phyloP scores from a whole-genome alignment of 176 grass and related monocot species.

The Oryza longistaminata region DNA sequence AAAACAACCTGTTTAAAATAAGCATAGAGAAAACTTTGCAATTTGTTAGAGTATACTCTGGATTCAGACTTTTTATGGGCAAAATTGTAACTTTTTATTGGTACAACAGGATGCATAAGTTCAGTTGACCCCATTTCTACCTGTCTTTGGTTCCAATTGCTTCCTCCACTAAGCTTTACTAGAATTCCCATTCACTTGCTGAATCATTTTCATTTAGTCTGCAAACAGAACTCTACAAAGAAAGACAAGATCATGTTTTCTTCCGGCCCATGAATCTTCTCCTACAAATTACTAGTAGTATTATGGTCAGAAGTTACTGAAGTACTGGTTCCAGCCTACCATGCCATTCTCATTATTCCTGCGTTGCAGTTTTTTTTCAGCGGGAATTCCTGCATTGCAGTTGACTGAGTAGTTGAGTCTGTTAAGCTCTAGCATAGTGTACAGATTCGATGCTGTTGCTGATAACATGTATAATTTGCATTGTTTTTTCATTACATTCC shows the following conservation, averaged over 20 bases:
- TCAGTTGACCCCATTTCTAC: neutral
- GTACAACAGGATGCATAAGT: neutral
- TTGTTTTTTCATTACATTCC: neutral
- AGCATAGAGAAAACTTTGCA: neutral
- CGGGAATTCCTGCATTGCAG: neutral
- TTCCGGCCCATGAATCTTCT: neutral
- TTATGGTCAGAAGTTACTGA: neutral
- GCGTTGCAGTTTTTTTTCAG: neutral
- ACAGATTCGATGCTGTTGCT: neutral
- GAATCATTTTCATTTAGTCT: neutral
- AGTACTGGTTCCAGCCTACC: neutral
- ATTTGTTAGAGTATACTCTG: neutral
- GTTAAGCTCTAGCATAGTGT: neutral
- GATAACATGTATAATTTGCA: neutral
- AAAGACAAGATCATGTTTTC: neutral
- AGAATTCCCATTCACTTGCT: neutral
- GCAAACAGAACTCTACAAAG: neutral
- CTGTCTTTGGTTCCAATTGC: neutral
- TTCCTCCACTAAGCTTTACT: slow-evolving; percentile 4
- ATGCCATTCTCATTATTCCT: neutral
- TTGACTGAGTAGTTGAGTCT: neutral
- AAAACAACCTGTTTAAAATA: neutral
- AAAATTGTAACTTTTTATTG: neutral
- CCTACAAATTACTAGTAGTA: slow-evolving; percentile 6
- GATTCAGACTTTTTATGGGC: neutral